Evolutionary conservation across 2,329 filamentous ascomycete genomes (phyloP), one percentile per base, ranked within the genome.

Genomic region (Scedosporium boydii): DNA sequence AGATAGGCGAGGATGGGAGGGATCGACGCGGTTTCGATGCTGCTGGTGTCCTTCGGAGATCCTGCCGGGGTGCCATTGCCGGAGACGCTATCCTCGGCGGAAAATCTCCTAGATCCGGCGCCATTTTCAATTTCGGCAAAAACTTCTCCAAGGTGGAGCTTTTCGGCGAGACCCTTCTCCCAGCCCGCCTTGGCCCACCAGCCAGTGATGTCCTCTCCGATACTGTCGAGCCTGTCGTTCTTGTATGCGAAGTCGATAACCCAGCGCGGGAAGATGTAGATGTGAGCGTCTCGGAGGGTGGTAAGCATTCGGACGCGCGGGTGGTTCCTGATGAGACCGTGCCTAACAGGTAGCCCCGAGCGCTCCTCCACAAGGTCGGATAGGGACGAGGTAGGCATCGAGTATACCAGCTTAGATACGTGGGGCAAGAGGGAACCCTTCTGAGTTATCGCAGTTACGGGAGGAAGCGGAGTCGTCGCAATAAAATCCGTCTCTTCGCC

Each of bases 141-240:
- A 16, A 68, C 60, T 27, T 66, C 62, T 48, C 66, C 64, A 7
- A 68, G 64, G 1, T 87, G 84, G 6, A 98, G 80, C 74, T 96
- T 97, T 60, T 89, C 85, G 0, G 84, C 85, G 3, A 97, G 78
- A 0, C 91, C 90, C 3, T 83, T 80, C 73, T 98, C 93, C 95
- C 95, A 99, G 62, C 87, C 87, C 0, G 93, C 87, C 73, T 98
- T 98, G 41, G 93, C 91, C 92, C 93, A 96, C 89, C 91, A 96
- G 6, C 93, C 92, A 16, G 98, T 80, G 5, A 97, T 86, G 70
- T 98, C 93, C 73, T 98, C 93, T 38, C 89, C 90, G 58, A 99
- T 87, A 62, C 88, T 96, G 69, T 96, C 90, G 65, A 99, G 85
- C 10, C 83, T 86, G 34, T 93, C 88, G 69, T 97, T 96, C 65